phyloP scores from a whole-genome alignment of 192 early-diverging fungal species.

The Chytriomyces confervae region DNA sequence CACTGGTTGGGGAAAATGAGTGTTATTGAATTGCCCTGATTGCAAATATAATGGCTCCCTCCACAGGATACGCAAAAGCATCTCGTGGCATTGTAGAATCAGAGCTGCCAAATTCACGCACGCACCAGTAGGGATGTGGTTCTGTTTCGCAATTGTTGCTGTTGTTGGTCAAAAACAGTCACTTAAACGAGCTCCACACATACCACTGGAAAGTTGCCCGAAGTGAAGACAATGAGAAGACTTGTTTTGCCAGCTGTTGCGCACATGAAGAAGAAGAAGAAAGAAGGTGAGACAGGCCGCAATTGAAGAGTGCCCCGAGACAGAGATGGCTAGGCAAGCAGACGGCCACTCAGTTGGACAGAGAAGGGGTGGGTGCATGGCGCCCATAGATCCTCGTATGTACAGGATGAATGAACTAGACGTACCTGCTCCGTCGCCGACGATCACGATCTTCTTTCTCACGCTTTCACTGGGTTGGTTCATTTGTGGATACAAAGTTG shows the following conservation, averaged over 20 bases:
- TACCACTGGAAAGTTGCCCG: conserved; percentile 86
- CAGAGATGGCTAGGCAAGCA: too few species aligned
- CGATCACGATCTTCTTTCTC: conserved; percentile 77
- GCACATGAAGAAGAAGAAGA: background rate
- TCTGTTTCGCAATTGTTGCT: background rate
- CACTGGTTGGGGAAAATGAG: conserved; percentile 62
- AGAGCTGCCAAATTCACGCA: too few species aligned
- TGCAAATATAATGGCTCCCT: conserved; percentile 59
- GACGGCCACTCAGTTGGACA: too few species aligned
- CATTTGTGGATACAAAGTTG: too few species aligned
- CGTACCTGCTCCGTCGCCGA: conserved; percentile 77
- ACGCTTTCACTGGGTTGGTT: background rate
- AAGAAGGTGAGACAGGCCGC: too few species aligned
- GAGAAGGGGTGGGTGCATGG: too few species aligned
- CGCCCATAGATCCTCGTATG: too few species aligned
- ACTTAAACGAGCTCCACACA: conserved; percentile 18
- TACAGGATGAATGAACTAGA: background rate
- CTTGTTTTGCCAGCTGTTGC: conserved; percentile 70
- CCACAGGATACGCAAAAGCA: conserved; percentile 73
- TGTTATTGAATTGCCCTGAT: too few species aligned
- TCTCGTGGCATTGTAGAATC: conserved; percentile 68
- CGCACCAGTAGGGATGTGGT: conserved; percentile 26
- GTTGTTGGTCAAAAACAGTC: background rate
- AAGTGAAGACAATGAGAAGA: conserved; percentile 80
- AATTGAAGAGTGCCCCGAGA: too few species aligned